Evolutionary conservation across 2,329 filamentous ascomycete species (phyloP).

Genomic region (Colletotrichum shisoi): DNA sequence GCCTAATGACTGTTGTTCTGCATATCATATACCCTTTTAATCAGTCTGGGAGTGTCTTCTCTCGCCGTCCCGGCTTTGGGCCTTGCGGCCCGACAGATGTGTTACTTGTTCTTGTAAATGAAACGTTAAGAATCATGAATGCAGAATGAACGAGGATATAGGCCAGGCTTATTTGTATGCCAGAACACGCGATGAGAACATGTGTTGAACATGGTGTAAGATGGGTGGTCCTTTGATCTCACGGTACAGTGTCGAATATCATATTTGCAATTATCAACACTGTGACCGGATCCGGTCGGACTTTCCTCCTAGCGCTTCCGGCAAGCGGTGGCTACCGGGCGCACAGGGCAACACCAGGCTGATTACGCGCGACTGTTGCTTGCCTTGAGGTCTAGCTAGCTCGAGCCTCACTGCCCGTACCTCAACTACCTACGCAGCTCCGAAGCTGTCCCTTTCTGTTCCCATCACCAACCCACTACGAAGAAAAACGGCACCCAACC

Average conservation of each 20-base stretch:
- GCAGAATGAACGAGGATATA: neutral
- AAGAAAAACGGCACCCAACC: constrained; percentile 18
- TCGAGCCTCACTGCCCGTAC: constrained; percentile 29
- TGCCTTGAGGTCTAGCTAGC: constrained; percentile 40
- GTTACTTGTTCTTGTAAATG: neutral
- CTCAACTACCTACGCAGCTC: constrained; percentile 36
- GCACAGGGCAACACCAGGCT: constrained; percentile 41
- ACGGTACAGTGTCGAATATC: neutral
- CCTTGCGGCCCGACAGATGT: neutral
- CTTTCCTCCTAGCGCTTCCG: constrained; percentile 39
- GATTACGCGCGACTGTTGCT: constrained; percentile 42
- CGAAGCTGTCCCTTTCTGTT: constrained; percentile 39
- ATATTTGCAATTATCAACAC: neutral
- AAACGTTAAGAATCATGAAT: neutral
- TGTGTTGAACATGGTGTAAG: neutral
- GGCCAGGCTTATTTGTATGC: no score
- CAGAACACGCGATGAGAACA: no score
- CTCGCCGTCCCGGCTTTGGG: neutral
- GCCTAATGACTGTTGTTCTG: constrained; percentile 32
- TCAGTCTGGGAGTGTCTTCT: constrained; percentile 13
- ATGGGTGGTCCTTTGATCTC: neutral
- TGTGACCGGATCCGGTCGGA: constrained; percentile 37
- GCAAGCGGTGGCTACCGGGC: constrained; percentile 20
- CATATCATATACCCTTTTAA: constrained; percentile 39
- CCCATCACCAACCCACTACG: constrained; percentile 29